Evolutionary conservation across 495 filamentous ascomycete genomes (phyloP), one percentile per base, ranked within the genome.

Genomic region (Pyrenula massariospora): DNA sequence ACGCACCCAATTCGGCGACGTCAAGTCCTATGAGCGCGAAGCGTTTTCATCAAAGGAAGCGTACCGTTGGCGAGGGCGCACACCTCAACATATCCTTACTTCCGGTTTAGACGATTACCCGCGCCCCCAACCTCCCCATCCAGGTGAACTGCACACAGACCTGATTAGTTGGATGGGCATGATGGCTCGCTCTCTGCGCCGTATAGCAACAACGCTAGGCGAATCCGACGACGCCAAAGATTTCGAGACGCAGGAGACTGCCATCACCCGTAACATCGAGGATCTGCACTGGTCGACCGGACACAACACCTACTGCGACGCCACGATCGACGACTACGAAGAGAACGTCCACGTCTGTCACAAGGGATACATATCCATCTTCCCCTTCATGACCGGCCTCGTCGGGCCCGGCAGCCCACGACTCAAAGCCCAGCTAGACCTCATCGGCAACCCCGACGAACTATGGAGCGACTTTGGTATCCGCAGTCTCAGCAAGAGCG

Each of bases 31-130:
- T 65, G 91, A 96, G 54, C 86, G 92, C 31, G 82, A 89, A 56
- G 89, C 88, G 0, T 91, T 84, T 71, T 94, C 88, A 1, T 77
- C 77, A 23, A 91, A 87, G 63, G 93, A 97, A 71, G 93, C 80
- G 12, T 98, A 96, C 74, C 85, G 93, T 62, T 98, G 93, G 93
- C 86, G 94, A 53, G 93, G 93, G 62, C 89, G 94, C 48, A 91
- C 88, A 36, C 74, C 83, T 10, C 79, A 83, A 56, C 93, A 97
- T 66, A 86, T 93, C 58, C 76, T 98, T 56, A 93, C 93, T 19
- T 95, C 90, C 36, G 93, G 93, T 11, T 77, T 97, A 10, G 93
- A 98, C 64, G 93, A 98, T 69, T 97, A 97, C 67, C 93, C 93
- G 50, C 84, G 93, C 48, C 77, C 94, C 22, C 91, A 95, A 63